Evolutionary conservation across 2,329 filamentous ascomycete genomes (phyloP), one percentile per base, ranked within the genome.

Genomic region (Fusarium buharicum): DNA sequence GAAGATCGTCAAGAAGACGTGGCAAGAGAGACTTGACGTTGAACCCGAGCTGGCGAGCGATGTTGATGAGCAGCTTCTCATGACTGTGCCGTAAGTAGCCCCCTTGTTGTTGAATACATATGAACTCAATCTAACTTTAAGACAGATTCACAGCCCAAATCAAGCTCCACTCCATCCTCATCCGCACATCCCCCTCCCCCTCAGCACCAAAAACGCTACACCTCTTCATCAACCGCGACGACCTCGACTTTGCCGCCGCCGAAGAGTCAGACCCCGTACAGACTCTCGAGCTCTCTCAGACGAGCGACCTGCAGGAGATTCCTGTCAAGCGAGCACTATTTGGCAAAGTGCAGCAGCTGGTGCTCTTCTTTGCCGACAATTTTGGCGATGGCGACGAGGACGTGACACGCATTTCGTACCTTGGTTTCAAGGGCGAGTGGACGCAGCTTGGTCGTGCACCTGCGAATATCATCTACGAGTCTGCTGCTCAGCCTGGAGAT

Each of bases 361-460:
- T 89, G 13, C 81, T 99, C 45, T 98, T 98, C 80, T 90, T 98
- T 69, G 89, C 91, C 70, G 92, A 97, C 74, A 99, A 98, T 73
- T 97, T 94, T 77, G 85, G 87, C 68, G 84, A 86, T 43, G 92
- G 87, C 0, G 90, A 92, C 13, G 91, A 93, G 72, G 91, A 96
- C 51, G 87, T 90, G 51, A 94, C 91, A 39, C 84, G 87, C 44
- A 75, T 98, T 2, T 88, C 83, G 60, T 99, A 97, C 77, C 64
- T 98, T 53, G 95, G 91, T 1, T 98, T 99, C 81, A 93, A 92
- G 78, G 95, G 95, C 20, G 92, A 97, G 77, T 98, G 92, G 83
- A 95, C 95, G 85, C 87, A 88, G 74, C 77, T 96, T 71, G 95
- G 90, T 18, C 72, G 72, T 60, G 78, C 75, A 73, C 93, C 95